phyloP scores from a whole-genome alignment of 2,329 filamentous ascomycete genomes.

The Hymenoscyphus occultus region DNA sequence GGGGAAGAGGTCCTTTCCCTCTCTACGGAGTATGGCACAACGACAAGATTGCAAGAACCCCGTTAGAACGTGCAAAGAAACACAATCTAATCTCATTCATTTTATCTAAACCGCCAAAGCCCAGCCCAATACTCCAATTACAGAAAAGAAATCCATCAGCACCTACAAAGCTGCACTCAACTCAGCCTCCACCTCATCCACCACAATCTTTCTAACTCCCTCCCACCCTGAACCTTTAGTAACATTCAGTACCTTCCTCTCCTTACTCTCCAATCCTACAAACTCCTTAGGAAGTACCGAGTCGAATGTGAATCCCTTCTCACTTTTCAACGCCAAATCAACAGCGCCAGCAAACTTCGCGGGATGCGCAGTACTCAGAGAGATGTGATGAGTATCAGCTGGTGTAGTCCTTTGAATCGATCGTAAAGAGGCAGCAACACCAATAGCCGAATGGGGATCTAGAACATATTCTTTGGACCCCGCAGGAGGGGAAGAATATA shows the following conservation, averaged over 20 bases:
- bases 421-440: conserved; percentile 71
- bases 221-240: conserved; percentile 65
- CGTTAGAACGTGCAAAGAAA: too few species aligned
- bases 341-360: conserved; percentile 92
- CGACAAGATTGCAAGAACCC: too few species aligned
- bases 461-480: conserved; percentile 68
- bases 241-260: conserved; percentile 69
- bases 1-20: too few species aligned
- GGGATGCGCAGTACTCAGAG: conserved; percentile 89
- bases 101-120: too few species aligned
- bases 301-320: conserved; percentile 72
- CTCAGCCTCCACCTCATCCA: conserved; percentile 68
- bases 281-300: conserved; percentile 81
- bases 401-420: conserved; percentile 56
- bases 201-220: conserved; percentile 71
- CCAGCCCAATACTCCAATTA: neutral
- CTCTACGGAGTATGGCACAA: too few species aligned
- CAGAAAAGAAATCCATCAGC: neutral
- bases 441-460: conserved; percentile 90
- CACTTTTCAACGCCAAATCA: conserved; percentile 68
- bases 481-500: conserved; percentile 44
- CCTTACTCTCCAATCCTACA: conserved; percentile 70
- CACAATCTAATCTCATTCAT: too few species aligned
- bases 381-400: conserved; percentile 61
- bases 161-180: conserved; percentile 37